Evolutionary conservation across 1,139 yeast genomes (phyloP).

Genomic region (Saccharomyces hybrid): DNA sequence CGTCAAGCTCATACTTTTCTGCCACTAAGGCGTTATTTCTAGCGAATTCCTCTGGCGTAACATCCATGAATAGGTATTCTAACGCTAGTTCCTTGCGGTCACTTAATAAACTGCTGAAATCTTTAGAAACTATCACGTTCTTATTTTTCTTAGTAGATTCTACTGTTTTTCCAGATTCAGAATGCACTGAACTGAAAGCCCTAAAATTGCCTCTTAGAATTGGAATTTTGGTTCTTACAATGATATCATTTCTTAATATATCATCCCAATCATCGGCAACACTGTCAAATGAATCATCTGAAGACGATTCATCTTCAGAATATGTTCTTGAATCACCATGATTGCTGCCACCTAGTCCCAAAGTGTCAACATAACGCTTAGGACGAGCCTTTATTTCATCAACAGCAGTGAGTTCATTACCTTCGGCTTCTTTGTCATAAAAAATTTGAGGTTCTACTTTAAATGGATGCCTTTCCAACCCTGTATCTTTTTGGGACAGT

Average conservation of each 20-base stretch:
- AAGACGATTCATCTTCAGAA: conserved; percentile 30
- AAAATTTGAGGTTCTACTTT: neutral
- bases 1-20: conserved; percentile 49
- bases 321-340: neutral
- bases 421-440: neutral
- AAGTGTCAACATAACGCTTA: neutral
- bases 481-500: conserved; percentile 39
- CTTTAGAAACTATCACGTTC: conserved; percentile 56
- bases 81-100: conserved; percentile 69
- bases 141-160: conserved; percentile 28
- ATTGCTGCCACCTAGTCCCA: neutral
- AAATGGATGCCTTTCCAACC: conserved; percentile 7
- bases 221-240: conserved; percentile 33
- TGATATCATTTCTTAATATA: conserved; percentile 34
- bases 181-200: conserved; percentile 21
- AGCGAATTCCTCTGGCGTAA: conserved; percentile 57
- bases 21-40: conserved; percentile 70
- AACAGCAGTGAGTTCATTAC: conserved; percentile 5
- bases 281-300: conserved; percentile 32
- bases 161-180: conserved; percentile 24
- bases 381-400: conserved; percentile 11
- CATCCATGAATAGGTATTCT: conserved; percentile 67
- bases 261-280: conserved; percentile 38
- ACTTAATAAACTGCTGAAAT: conserved; percentile 66
- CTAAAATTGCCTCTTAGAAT: conserved; percentile 23